phyloP scores from a whole-genome alignment of 2,329 filamentous ascomycete species.

The Cercospora citrullina region DNA sequence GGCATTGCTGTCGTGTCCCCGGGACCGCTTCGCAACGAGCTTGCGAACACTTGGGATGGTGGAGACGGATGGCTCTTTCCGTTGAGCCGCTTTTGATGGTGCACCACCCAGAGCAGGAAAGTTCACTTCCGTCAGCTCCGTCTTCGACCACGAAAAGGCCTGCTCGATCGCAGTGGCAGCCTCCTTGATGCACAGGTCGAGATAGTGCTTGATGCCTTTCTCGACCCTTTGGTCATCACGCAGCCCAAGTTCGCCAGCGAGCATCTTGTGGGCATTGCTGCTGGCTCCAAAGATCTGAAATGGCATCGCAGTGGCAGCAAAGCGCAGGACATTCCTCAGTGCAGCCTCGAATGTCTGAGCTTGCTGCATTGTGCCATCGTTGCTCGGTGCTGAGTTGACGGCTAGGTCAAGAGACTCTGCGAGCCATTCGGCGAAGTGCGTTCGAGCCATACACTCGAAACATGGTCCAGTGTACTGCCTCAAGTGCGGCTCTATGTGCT shows the following conservation, averaged over 20 bases:
- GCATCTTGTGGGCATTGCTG: slow-evolving; percentile 5
- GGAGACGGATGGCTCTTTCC: not conserved
- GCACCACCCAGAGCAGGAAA: not conserved
- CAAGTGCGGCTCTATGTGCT: not conserved
- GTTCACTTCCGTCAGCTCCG: not conserved
- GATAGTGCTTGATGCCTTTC: not conserved
- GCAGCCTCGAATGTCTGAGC: not conserved
- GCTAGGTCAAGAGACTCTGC: not conserved
- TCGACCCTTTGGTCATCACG: not conserved
- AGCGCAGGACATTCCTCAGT: not conserved
- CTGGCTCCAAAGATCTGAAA: not conserved
- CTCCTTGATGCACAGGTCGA: slow-evolving; percentile 1
- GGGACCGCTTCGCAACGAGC: not conserved
- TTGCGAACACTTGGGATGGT: not conserved
- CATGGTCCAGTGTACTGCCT: not conserved
- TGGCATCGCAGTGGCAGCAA: not conserved
- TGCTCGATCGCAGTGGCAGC: not conserved
- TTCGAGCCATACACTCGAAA: not conserved
- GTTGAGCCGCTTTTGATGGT: not conserved
- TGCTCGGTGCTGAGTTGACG: not conserved
- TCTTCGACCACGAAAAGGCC: not conserved
- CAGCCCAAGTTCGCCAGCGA: not conserved
- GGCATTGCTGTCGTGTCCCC: not conserved
- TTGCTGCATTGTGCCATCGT: not conserved
- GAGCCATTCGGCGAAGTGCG: not conserved